Evolutionary conservation across 225 moss, liverwort and hornwort species (phyloP), one percentile per base, ranked within the genome.

Genomic region (Marchantia paleacea): DNA sequence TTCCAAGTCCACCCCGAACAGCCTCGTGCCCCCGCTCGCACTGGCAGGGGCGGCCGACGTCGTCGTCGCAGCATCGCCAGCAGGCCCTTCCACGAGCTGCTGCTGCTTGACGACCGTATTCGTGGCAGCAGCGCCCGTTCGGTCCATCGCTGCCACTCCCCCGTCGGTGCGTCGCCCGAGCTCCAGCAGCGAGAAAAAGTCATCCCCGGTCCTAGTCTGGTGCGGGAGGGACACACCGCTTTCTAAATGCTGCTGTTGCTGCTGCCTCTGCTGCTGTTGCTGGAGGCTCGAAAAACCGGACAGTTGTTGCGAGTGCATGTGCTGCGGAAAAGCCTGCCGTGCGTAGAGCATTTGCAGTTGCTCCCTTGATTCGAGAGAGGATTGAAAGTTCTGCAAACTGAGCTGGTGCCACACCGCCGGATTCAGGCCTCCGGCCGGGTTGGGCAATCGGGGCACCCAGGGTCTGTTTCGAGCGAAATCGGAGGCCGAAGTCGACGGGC

Each of bases 1-100:
- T 75, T 97, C 94, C 81, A 97, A 86, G 81, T 94, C 94, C 53
- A 97, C 94, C 6, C 96, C 96, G 61, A 97, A 97, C 47, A 97
- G 82, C 78, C 93, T 86, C 49, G 93, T 97, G 81, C 92, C 91
- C 62, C 89, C 92, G 31, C 87, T 88, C 72, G 83, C 84, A 55
- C 87, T 92, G 22, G 85, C 90, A 81, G 82, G 85, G 72, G 88
- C 84, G 20, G 61, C 19, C 13, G 39, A 30, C 0, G 39, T 50
- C 20, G 77, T 60, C 19, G 65, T 26, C 3, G 60, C 29, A 25
- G 53, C 18, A 19, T 25, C 10, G 9, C 31, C 49, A 48, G 58
- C 75, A 7, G 77, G 60, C 31, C 48, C n/a, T 16, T 22, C 55
- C 28, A 55, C 31, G 19, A 52, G 26, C 54, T 75, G 72, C 51